These are phyloP conservation scores for Arabidopsis suecica DNA, from an alignment of 345 rosid species.

Conservation along the genomic window DNA sequence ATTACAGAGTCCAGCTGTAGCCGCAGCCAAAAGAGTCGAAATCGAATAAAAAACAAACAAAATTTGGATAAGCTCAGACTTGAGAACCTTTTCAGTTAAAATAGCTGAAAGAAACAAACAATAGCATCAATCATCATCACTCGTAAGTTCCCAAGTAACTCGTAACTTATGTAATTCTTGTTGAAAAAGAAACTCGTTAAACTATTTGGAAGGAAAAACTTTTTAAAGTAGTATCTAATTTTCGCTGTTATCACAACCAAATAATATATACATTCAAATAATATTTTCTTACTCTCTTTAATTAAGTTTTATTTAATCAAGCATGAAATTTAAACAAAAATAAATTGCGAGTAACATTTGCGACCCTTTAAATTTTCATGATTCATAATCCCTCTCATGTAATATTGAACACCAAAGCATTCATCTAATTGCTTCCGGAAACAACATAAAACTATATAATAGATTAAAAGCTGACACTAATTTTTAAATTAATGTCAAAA, in stretches of 20 bases:
- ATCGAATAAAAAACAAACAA: neutral
- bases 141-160: neutral
- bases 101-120: neutral
- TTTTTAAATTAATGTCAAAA: slow-evolving; percentile 1
- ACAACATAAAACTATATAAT: neutral
- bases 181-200: neutral
- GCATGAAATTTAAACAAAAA: too few species aligned
- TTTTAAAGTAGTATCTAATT: neutral
- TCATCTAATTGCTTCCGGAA: neutral
- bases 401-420: neutral
- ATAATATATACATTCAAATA: neutral
- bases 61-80: slow-evolving; percentile 28
- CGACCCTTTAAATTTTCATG: too few species aligned
- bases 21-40: slow-evolving; percentile 39
- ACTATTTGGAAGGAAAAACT: neutral
- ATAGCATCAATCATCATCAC: neutral
- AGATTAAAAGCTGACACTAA: slow-evolving; percentile 5
- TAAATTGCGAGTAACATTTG: too few species aligned
- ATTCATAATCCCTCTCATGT: too few species aligned
- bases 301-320: too few species aligned
- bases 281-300: too few species aligned
- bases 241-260: neutral
- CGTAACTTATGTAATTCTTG: neutral
- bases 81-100: neutral
- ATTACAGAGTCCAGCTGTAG: slow-evolving; percentile 36